A percentile compares a stretch with the other conserved stretches of the same genome.
These are phyloP conservation scores for Metschnikowia borealis DNA, from an alignment of 805 yeast genomes.

Conservation along the genomic window DNA sequence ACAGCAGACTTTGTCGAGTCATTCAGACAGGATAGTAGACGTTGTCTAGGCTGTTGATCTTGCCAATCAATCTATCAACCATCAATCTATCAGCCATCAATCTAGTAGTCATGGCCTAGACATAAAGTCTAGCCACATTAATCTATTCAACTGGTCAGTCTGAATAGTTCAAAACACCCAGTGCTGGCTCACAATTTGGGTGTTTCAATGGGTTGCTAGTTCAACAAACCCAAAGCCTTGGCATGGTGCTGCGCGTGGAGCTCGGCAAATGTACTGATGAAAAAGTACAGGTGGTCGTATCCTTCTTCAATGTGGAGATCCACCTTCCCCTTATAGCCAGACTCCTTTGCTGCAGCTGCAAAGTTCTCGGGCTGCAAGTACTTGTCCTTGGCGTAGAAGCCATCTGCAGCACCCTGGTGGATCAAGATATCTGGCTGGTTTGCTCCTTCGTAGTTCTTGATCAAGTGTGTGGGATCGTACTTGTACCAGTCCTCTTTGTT, in stretches of 20 bases:
- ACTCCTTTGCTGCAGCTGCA: conserved; percentile 52
- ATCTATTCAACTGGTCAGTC: too few species aligned
- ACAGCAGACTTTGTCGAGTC: too few species aligned
- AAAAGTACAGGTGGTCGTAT: conserved; percentile 88
- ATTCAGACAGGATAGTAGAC: too few species aligned
- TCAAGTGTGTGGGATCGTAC: conserved; percentile 82
- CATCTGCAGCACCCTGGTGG: conserved; percentile 78
- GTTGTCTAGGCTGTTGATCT: too few species aligned
- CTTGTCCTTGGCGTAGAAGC: conserved; percentile 53
- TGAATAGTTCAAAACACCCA: too few species aligned
- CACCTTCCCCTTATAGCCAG: conserved; percentile 58
- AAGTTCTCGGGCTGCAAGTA: conserved; percentile 78
- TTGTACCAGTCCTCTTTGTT: conserved; percentile 59
- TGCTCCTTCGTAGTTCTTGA: conserved; percentile 54
- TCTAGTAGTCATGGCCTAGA: too few species aligned
- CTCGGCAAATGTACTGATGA: conserved; percentile 71
- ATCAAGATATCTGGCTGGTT: conserved; percentile 59
- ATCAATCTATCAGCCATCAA: too few species aligned
- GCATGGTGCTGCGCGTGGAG: conserved; percentile 89
- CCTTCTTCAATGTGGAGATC: conserved; percentile 66
- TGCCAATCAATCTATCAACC: too few species aligned
- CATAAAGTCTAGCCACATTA: too few species aligned
- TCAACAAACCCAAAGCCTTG: conserved; percentile 45
- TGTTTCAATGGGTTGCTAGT: conserved; percentile 12
- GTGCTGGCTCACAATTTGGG: background rate